Evolutionary conservation across 73 alveolate species (phyloP), one percentile per base, ranked within the genome.

Genomic region (Vitrella brassicaformis): DNA sequence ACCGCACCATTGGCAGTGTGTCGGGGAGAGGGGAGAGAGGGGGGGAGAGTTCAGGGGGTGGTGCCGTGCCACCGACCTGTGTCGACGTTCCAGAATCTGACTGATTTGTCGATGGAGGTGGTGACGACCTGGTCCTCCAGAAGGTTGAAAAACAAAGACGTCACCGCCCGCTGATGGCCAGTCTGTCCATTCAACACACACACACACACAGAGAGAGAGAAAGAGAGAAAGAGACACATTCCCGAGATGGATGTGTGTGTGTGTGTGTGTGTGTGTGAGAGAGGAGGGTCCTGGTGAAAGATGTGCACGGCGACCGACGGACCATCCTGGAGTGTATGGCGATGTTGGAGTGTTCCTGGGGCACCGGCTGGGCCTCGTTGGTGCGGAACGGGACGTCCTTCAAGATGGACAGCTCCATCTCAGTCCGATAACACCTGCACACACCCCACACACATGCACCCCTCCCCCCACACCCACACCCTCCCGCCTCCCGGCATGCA

Each of bases 21-120:
- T n/a, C n/a, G n/a, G n/a, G n/a, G n/a, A n/a, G n/a, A n/a, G n/a
- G n/a, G n/a, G n/a, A n/a, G n/a, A n/a, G n/a, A n/a, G n/a, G n/a
- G n/a, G n/a, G n/a, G n/a, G n/a, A n/a, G n/a, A n/a, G n/a, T n/a
- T n/a, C n/a, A n/a, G n/a, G n/a, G n/a, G n/a, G n/a, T n/a, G n/a
- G n/a, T n/a, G n/a, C n/a, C n/a, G n/a, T n/a, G n/a, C n/a, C n/a
- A n/a, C n/a, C n/a, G n/a, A n/a, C 84, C 84, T 1, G 77, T 47
- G 70, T 69, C 84, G 39, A 78, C 84, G 47, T 70, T 70, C 84
- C 84, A 78, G 31, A 78, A 70, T n/a, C 84, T 78, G 26, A 70
- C 84, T 25, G 78, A 78, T 47, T 78, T 78, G 68, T 78, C 84
- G 27, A 78, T 78, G 47, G 84, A 78, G 31, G 84, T 78, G 26